Evolutionary conservation across 345 rosid genomes (phyloP), one percentile per base, ranked within the genome.

Genomic region (Viola odorata): DNA sequence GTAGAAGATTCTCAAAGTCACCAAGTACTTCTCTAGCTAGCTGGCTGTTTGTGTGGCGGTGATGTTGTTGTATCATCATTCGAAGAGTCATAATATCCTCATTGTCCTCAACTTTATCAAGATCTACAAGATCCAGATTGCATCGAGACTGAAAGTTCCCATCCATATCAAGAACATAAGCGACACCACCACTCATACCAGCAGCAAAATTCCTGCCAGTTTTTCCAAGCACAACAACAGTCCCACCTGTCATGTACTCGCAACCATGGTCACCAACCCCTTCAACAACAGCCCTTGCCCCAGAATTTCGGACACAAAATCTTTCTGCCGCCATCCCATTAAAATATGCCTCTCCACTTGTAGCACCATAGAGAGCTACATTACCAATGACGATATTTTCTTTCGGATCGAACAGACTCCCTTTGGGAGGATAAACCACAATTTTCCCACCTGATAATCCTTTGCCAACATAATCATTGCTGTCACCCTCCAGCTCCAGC

Each of bases 261-360:
- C 99, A 95, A 41, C 99, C 99, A 70, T 95, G 99, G 76, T 95
- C 99, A 71, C 99, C 99, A 67, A 95, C 90, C 61, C 99, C 99
- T 83, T 95, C 99, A 5, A 95, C 98, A 53, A 95, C 98, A 10
- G 99, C 96, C 66, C 58, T 88, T n/a, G 91, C 99, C 58, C 99
- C 99, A 12, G 99, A 95, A 67, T 95, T 95, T 61, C 99, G 97
- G 56, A 95, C 99, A 73, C 87, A 91, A 75, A 95, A 95, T 70
- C 99, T 84, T 71, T 95, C 99, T 37, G 99, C 99, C 3, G 99
- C 98, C 99, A 95, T 95, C 45, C 99, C 99, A 55, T 85, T 91
- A 73, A 95, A 87, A 76, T 86, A 95, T 11, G 97, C 99, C 73
- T 86, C 99, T 47, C 99, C 99, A 37, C 58, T 53, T 11, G 88